Evolutionary conservation across 345 rosid species (phyloP), one percentile per base, ranked within the genome.

Genomic region (Angophora floribunda): DNA sequence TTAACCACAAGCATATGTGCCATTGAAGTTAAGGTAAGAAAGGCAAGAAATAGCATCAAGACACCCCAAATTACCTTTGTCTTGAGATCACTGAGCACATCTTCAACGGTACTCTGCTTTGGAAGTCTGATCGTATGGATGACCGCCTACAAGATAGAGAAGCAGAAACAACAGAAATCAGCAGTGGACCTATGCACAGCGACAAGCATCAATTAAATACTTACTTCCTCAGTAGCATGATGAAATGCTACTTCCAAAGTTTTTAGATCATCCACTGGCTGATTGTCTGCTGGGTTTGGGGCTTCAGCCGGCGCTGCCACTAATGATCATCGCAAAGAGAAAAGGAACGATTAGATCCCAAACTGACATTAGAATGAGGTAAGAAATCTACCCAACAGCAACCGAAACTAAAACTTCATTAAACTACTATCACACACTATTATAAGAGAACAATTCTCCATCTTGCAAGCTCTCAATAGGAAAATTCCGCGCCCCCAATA

Each of bases 61-160:
- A 41, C 49, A 75, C 15, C 47, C 49, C 41, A 75, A 75, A 41
- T 75, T 75, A 95, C 99, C 97, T 95, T 97, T 78, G 97, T 93
- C 90, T 94, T 98, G 55, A 98, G 98, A 89, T 95, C 99, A 90
- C 93, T 95, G 70, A 98, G 94, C 89, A 98, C 97, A 92, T 97
- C 99, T 59, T 96, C 98, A 22, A 98, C 99, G 10, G 98, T 93
- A 90, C 97, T 96, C 93, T 95, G 98, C 90, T 95, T 98, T 87
- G 99, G 99, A 89, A 98, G 94, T 90, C 99, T 94, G 87, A 97
- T 94, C 21, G 96, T 95, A 94, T 97, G 98, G 90, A 93, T 92
- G 57, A 94, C 94, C 90, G 95, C 97, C 99, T 98, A 94, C 82
- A 32, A 91, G 47, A 52, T 28, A 67, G 28, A 87, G 61, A 32